phyloP scores from a whole-genome alignment of 202 grass and related monocot species.

The Eragrostis tef region DNA sequence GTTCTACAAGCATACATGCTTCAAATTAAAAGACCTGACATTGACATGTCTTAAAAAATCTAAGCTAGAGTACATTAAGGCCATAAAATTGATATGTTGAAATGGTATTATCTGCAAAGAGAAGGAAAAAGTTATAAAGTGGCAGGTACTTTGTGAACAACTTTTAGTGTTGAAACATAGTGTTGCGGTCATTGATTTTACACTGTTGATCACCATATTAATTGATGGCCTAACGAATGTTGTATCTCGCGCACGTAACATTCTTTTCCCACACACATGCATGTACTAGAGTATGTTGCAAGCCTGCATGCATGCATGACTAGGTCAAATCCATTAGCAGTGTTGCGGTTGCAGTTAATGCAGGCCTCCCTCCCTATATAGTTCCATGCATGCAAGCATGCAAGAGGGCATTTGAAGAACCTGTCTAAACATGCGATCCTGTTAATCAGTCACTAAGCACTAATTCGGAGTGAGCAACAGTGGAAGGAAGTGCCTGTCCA shows the following conservation, averaged over 20 bases:
- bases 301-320: not conserved
- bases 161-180: not conserved
- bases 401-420: not conserved
- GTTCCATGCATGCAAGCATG: not conserved
- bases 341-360: not conserved
- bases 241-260: too few species aligned
- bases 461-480: not conserved
- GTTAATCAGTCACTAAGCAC: not conserved
- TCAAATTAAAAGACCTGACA: not conserved
- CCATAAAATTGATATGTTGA: not conserved
- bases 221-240: not conserved
- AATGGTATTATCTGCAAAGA: not conserved
- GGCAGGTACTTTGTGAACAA: not conserved
- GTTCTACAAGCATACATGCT: constrained; percentile 18
- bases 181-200: not conserved
- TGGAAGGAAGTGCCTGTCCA: not conserved
- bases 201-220: not conserved
- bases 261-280: not conserved
- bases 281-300: not conserved
- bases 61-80: not conserved
- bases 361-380: not conserved
- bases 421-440: not conserved
- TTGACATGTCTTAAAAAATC: constrained; percentile 7
- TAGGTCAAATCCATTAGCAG: not conserved
- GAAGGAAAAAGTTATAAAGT: not conserved